These are phyloP conservation scores for Cucurbita argyrosperma DNA, from an alignment of 306 rosid species.

Conservation along the genomic window DNA sequence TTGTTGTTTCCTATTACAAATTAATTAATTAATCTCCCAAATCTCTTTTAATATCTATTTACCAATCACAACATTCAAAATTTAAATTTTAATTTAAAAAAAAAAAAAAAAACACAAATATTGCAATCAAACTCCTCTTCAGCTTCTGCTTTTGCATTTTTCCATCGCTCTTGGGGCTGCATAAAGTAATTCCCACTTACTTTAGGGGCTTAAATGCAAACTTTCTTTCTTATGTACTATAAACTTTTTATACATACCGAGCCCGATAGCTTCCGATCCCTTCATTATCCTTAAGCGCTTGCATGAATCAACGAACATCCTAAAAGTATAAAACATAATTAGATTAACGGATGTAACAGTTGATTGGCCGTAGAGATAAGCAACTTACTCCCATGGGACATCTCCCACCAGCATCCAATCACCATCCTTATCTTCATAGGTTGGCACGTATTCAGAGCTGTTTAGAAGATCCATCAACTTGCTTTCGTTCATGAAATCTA, in stretches of 20 bases:
- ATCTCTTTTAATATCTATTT: conserved; percentile 9
- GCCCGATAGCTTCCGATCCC: conserved; percentile 98
- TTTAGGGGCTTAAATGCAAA: neutral
- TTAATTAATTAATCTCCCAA: conserved; percentile 11
- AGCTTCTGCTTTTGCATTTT: conserved; percentile 97
- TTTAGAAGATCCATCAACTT: conserved; percentile 98
- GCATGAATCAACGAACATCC: conserved; percentile 98
- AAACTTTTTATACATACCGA: conserved; percentile 31
- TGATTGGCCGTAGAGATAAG: neutral
- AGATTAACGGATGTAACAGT: neutral
- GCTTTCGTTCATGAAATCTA: conserved; percentile 98
- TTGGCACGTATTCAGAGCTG: conserved; percentile 96
- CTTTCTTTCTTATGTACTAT: neutral
- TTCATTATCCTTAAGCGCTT: conserved; percentile 95
- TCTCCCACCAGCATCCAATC: conserved; percentile 99
- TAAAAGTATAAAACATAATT: neutral
- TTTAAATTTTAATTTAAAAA: neutral
- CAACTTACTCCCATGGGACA: conserved; percentile 96
- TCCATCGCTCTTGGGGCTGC: conserved; percentile 98
- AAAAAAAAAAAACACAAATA: neutral
- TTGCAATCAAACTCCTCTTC: conserved; percentile 11
- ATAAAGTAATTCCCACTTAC: neutral
- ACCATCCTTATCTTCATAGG: conserved; percentile 98
- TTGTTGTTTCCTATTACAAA: conserved; percentile 5
- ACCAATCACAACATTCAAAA: conserved; percentile 1